Evolutionary conservation across 108 stramenopile species (phyloP).

Genomic region (Seminavis robusta): DNA sequence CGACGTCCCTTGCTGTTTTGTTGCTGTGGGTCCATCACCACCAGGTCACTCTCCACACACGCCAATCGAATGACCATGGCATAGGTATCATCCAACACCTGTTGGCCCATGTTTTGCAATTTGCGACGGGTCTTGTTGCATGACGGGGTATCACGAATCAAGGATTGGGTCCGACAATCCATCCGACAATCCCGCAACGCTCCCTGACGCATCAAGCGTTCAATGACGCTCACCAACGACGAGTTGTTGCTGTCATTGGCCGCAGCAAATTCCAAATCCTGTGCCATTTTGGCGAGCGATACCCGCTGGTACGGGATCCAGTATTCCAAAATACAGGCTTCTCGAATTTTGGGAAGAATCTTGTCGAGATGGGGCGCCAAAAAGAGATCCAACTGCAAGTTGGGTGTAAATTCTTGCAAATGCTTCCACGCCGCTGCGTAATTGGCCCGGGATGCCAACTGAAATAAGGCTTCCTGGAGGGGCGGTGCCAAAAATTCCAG

Average conservation of each 20-base stretch:
- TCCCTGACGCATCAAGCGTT: conserved; percentile 28
- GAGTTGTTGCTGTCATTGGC: background rate
- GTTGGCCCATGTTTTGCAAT: conserved; percentile 16
- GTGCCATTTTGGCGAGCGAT: conserved; percentile 49
- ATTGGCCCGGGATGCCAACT: conserved; percentile 24
- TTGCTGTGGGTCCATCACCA: background rate
- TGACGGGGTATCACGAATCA: conserved; percentile 5
- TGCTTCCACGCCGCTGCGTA: conserved; percentile 31
- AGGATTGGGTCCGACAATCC: conserved; percentile 12
- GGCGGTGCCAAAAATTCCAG: conserved; percentile 40
- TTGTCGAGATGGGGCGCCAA: conserved; percentile 33
- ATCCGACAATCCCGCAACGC: conserved; percentile 21
- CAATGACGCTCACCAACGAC: conserved; percentile 32
- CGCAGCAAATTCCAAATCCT: conserved; percentile 33
- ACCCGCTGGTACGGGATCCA: conserved; percentile 60
- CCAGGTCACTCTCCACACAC: conserved; percentile 38
- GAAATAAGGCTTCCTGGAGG: conserved; percentile 27
- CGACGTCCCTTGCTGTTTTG: conserved; percentile 4
- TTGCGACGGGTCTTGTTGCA: background rate
- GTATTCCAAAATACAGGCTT: conserved; percentile 68
- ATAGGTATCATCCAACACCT: conserved; percentile 38
- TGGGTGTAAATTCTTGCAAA: conserved; percentile 1
- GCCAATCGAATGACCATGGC: conserved; percentile 52
- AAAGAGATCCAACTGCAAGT: conserved; percentile 31
- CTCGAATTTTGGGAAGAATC: conserved; percentile 46